Evolutionary conservation across 495 filamentous ascomycete species (phyloP).

Genomic region (Hypomontagnella monticulosa): DNA sequence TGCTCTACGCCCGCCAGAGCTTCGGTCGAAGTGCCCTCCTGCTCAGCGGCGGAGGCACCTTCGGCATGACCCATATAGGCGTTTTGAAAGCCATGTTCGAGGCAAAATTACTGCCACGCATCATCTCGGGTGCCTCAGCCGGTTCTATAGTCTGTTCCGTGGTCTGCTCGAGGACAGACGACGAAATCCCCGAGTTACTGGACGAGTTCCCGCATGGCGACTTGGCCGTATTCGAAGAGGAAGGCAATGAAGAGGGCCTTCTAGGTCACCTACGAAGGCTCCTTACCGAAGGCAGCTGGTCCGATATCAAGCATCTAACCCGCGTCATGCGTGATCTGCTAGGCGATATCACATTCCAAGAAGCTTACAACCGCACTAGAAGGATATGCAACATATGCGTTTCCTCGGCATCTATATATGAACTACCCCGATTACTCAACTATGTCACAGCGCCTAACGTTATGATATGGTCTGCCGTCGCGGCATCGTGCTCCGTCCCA

Average conservation of each 20-base stretch:
- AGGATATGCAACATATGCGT: slow-evolving; percentile 94
- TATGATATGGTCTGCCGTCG: slow-evolving; percentile 95
- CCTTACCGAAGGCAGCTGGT: slow-evolving; percentile 80
- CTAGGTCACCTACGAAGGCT: slow-evolving; percentile 77
- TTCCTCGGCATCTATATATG: slow-evolving; percentile 85
- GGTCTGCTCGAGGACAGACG: slow-evolving; percentile 83
- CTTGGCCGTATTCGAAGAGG: slow-evolving; percentile 82
- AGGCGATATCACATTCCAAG: slow-evolving; percentile 92
- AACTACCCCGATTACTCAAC: slow-evolving; percentile 86
- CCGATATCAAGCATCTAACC: slow-evolving; percentile 82
- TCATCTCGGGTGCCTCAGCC: slow-evolving; percentile 93
- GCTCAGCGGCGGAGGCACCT: slow-evolving; percentile 89
- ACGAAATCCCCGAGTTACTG: slow-evolving; percentile 79
- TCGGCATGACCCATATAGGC: slow-evolving; percentile 96
- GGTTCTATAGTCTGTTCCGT: slow-evolving; percentile 94
- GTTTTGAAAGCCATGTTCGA: slow-evolving; percentile 89
- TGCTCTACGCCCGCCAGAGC: slow-evolving; percentile 82
- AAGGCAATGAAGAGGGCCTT: slow-evolving; percentile 72
- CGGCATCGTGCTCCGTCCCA: slow-evolving; percentile 93
- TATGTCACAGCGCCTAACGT: slow-evolving; percentile 94
- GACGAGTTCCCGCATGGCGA: slow-evolving; percentile 81
- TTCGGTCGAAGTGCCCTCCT: slow-evolving; percentile 89
- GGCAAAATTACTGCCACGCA: slow-evolving; percentile 78
- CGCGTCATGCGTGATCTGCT: slow-evolving; percentile 81
- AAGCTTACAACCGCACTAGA: slow-evolving; percentile 91